Conservation (phyloP, 192 early-diverging fungal genomes). For the Coemansia sp. region DNA sequence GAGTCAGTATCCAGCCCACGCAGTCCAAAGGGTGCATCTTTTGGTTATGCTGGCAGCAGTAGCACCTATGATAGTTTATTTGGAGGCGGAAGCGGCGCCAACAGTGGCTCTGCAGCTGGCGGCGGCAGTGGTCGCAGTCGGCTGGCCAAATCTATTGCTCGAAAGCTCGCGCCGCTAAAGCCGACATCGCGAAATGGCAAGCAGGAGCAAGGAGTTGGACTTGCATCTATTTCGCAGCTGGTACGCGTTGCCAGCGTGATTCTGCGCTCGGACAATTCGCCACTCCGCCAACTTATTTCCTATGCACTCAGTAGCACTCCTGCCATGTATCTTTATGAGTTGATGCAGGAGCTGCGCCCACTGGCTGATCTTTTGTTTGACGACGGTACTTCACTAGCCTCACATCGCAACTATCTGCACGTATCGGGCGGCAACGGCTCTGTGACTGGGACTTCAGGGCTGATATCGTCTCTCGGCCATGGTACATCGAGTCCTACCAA, state of each 20-base stretch:
- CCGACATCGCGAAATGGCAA: constrained; percentile 32
- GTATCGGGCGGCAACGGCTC: constrained; percentile 15
- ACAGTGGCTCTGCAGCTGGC: constrained; percentile 5
- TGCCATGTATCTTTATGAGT: constrained; percentile 28
- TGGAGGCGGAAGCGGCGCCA: constrained; percentile 11
- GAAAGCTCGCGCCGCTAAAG: constrained; percentile 48
- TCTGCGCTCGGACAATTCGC: constrained; percentile 45
- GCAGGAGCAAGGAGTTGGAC: constrained; percentile 47
- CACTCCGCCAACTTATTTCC: constrained; percentile 33
- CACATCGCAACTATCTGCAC: constrained; percentile 47
- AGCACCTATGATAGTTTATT: constrained; percentile 7
- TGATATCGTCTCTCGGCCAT: constrained; percentile 24
- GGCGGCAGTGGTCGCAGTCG: constrained; percentile 31
- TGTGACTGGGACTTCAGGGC: constrained; percentile 11
- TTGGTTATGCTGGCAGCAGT: constrained; percentile 2
- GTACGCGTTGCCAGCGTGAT: constrained; percentile 43
- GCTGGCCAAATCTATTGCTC: constrained; percentile 50
- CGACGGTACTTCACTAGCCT: constrained; percentile 26
- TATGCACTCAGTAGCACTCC: constrained; percentile 43
- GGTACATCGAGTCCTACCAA: constrained; percentile 20
- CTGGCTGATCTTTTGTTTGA: constrained; percentile 47
- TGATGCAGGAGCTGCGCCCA: constrained; percentile 49
- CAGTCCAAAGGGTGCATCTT: constrained; percentile 8
- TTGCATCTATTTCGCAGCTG: constrained; percentile 48
- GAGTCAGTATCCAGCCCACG: constrained; percentile 15